These are phyloP conservation scores for Chrysanthemum lavandulifolium DNA, from an alignment of 129 eudicot genomes.

Conservation along the genomic window DNA sequence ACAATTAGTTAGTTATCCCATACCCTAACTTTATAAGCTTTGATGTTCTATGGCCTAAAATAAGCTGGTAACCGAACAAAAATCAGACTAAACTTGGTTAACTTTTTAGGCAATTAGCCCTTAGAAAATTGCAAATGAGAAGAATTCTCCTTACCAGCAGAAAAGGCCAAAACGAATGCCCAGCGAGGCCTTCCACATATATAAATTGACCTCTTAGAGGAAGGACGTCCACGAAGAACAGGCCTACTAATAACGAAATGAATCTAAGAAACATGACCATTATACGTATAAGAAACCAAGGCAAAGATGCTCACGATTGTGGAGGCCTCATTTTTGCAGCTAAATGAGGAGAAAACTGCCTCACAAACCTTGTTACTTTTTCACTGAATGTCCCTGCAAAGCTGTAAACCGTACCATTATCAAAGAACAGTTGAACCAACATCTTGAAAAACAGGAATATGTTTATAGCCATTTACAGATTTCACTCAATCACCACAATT, in stretches of 20 bases:
- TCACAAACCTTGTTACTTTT: slow-evolving; percentile 37
- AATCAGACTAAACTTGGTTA: no score
- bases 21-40: no score
- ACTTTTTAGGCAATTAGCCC: no score
- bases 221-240: slow-evolving; percentile 98
- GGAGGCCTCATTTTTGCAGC: slow-evolving; percentile 99
- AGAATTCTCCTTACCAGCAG: slow-evolving; percentile 47
- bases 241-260: slow-evolving; percentile 48
- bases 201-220: slow-evolving; percentile 73
- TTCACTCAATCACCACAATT: not conserved
- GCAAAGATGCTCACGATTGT: slow-evolving; percentile 58
- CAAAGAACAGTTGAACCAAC: not conserved
- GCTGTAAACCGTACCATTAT: slow-evolving; percentile 27
- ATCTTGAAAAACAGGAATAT: no score
- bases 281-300: not conserved
- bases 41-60: no score
- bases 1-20: no score
- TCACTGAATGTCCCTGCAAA: slow-evolving; percentile 47
- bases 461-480: slow-evolving; percentile 2
- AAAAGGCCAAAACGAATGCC: slow-evolving; percentile 60
- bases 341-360: slow-evolving; percentile 75
- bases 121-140: not conserved
- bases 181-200: slow-evolving; percentile 95
- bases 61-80: no score
- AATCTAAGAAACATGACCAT: slow-evolving; percentile 22